Evolutionary conservation across 208 protist genomes (phyloP).

Genomic region (Strigomonas culicis): DNA sequence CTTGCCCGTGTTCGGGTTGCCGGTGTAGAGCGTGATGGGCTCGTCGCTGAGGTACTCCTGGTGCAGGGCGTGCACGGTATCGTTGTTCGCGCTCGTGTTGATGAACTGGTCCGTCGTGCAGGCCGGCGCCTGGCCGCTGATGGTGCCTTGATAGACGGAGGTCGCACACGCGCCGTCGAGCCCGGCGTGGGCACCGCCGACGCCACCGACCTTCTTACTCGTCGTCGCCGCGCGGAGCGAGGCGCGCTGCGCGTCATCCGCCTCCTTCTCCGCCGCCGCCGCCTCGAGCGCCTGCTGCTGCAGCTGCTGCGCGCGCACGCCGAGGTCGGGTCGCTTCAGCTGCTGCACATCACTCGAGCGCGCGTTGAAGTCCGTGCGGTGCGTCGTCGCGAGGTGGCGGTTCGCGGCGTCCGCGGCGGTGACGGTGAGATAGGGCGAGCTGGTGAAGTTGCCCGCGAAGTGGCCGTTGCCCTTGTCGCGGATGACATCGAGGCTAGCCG

Average conservation of each 20-base stretch:
- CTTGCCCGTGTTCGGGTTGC: slow-evolving; percentile 70
- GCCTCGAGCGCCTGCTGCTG: slow-evolving; percentile 50
- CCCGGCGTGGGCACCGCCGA: slow-evolving; percentile 19
- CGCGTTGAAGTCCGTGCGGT: slow-evolving; percentile 67
- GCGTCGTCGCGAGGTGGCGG: slow-evolving; percentile 53
- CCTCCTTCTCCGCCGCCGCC: slow-evolving; percentile 37
- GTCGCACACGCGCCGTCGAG: slow-evolving; percentile 10
- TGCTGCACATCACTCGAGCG: slow-evolving; percentile 44
- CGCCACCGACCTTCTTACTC: slow-evolving; percentile 7
- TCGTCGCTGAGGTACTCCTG: slow-evolving; percentile 74
- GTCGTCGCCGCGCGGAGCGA: slow-evolving; percentile 14
- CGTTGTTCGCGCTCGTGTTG: neutral
- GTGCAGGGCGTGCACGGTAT: slow-evolving; percentile 40
- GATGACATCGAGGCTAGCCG: slow-evolving; percentile 58
- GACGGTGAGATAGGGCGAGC: slow-evolving; percentile 72
- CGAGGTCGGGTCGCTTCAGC: slow-evolving; percentile 51
- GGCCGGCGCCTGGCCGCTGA: slow-evolving; percentile 22
- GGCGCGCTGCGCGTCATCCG: slow-evolving; percentile 14
- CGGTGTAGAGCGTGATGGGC: slow-evolving; percentile 84
- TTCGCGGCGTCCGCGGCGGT: slow-evolving; percentile 40
- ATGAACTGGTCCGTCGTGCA: neutral
- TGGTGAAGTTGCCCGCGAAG: slow-evolving; percentile 64
- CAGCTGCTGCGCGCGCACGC: slow-evolving; percentile 63
- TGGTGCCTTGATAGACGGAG: slow-evolving; percentile 41
- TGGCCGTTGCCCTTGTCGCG: slow-evolving; percentile 36